Evolutionary conservation across 2,329 filamentous ascomycete genomes (phyloP).

Genomic region (Trichoderma simmonsii): DNA sequence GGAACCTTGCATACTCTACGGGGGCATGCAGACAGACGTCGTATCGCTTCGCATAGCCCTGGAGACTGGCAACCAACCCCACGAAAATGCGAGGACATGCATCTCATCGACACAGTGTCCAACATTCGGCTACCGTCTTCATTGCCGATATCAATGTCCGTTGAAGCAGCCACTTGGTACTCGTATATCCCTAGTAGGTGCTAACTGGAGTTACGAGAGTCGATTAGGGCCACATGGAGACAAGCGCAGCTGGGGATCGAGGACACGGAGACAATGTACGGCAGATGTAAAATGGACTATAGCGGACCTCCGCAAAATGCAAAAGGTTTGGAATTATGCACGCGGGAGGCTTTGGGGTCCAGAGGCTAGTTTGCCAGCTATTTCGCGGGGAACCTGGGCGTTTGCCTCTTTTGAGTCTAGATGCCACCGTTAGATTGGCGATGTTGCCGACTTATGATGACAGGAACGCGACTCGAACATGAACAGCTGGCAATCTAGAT

Average conservation of each 20-base stretch:
- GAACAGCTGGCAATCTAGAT: not conserved
- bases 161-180: not conserved
- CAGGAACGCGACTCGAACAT: not conserved
- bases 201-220: not conserved
- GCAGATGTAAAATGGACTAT: not conserved
- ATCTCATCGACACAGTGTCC: not conserved
- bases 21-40: not conserved
- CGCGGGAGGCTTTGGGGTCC: not conserved
- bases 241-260: not conserved
- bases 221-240: not conserved
- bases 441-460: not conserved
- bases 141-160: not conserved
- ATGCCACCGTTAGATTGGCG: not conserved
- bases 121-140: not conserved
- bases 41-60: not conserved
- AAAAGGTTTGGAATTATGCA: not conserved
- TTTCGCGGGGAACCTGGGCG: not conserved
- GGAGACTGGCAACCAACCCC: not conserved
- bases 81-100: not conserved
- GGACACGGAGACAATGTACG: not conserved
- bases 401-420: not conserved
- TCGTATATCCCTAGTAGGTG: not conserved
- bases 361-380: not conserved
- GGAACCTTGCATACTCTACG: not conserved
- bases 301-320: not conserved